Conservation (phyloP, 768 basidiomycete species). For the Mycena rebaudengoi region DNA sequence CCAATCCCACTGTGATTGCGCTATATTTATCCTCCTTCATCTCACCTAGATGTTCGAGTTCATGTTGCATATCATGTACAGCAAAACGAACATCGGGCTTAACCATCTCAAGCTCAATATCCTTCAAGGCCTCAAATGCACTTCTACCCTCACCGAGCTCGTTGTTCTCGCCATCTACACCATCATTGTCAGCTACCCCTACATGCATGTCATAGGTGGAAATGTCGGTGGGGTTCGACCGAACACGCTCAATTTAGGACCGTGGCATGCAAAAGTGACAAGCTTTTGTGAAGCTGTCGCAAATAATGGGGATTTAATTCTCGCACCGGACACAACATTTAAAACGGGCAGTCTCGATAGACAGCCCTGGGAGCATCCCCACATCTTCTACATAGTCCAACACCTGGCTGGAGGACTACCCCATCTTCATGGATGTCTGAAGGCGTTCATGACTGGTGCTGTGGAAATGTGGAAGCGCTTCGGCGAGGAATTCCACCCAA, state of each 20-base stretch:
- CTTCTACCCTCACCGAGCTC: slow-evolving; percentile 32
- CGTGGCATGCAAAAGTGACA: background rate
- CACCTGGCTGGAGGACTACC: slow-evolving; percentile 21
- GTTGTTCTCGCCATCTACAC: slow-evolving; percentile 1
- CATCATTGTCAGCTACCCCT: background rate
- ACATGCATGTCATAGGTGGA: background rate
- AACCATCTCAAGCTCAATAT: slow-evolving; percentile 50
- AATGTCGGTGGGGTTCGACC: background rate
- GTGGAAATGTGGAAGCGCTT: slow-evolving; percentile 36
- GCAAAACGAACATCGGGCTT: slow-evolving; percentile 33
- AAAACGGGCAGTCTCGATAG: slow-evolving; percentile 34
- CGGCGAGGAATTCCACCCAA: slow-evolving; percentile 29
- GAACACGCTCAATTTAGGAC: background rate
- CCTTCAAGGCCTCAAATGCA: slow-evolving; percentile 29
- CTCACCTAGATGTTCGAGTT: slow-evolving; percentile 31
- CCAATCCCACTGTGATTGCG: slow-evolving; percentile 40
- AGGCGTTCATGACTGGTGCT: slow-evolving; percentile 38
- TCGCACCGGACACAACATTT: slow-evolving; percentile 23
- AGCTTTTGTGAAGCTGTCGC: slow-evolving; percentile 23
- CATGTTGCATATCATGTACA: slow-evolving; percentile 33
- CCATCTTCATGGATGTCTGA: slow-evolving; percentile 22
- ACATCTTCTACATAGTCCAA: slow-evolving; percentile 29
- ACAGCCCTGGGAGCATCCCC: slow-evolving; percentile 30
- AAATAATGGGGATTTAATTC: slow-evolving; percentile 28
- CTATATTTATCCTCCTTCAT: slow-evolving; percentile 31